These are phyloP conservation scores for Salix suchowensis DNA, from an alignment of 345 rosid species.

Conservation along the genomic window DNA sequence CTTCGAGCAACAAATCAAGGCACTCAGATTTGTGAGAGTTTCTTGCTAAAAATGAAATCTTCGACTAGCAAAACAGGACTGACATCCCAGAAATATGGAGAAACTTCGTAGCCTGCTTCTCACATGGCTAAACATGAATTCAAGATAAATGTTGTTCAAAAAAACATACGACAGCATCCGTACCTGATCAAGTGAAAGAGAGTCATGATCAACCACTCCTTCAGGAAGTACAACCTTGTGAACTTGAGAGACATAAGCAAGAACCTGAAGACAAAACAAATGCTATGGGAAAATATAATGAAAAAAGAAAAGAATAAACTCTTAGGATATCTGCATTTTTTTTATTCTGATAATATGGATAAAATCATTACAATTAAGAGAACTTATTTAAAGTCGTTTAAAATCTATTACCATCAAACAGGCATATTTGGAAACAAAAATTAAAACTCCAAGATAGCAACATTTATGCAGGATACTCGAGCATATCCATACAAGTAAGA, in stretches of 20 bases:
- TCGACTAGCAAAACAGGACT: background rate
- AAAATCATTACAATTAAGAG: background rate
- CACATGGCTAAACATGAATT: background rate
- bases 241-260: slow-evolving; percentile 94
- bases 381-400: background rate
- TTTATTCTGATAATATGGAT: background rate
- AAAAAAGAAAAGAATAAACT: background rate
- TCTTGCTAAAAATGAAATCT: background rate
- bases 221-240: slow-evolving; percentile 82
- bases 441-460: background rate
- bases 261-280: slow-evolving; percentile 44
- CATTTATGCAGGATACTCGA: background rate
- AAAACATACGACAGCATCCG: background rate
- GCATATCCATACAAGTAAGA: background rate
- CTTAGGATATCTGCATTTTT: background rate
- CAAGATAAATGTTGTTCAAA: background rate
- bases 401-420: background rate
- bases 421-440: background rate
- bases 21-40: background rate
- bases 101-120: background rate
- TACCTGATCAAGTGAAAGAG: slow-evolving; percentile 80
- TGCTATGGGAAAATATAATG: background rate
- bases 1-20: background rate
- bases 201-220: slow-evolving; percentile 56
- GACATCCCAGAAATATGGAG: background rate